Evolutionary conservation across 805 yeast species (phyloP), one percentile per base, ranked within the genome.

Genomic region (Torulaspora maleeae): DNA sequence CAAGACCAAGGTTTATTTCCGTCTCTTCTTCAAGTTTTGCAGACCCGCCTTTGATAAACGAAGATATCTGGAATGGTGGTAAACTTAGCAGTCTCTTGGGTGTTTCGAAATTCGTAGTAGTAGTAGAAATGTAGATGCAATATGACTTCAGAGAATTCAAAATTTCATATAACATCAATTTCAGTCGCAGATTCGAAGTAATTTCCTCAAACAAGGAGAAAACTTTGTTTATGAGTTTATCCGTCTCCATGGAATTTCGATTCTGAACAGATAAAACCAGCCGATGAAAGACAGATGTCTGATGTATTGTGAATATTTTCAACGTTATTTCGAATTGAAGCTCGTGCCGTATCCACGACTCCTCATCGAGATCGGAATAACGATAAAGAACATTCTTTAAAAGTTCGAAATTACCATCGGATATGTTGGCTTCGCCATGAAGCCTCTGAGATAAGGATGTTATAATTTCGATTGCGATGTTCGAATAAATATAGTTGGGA

Each of bases 51-150:
- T 48, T 50, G 16, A 53, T 46, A 32, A 64, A 64, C 11, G 67
- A 64, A 9, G 67, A 61, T 5, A 63, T 63, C 45, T 60, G 56
- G 34, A 64, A 64, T 6, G 67, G 66, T 13, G 68, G 67, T 11
- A 64, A 43, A 9, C 53, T 46, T 11, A 55, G 19, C 27, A 64
- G 47, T 12, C 46, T 47, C 10, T 47, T 37, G 6, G 68, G 68
- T 1, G 58, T 40, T 15, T 53, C 51, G 20, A 52, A 45, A n/a
- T 25, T 39, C 2, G 34, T 22, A 20, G 27, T 25, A 2, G 48
- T 48, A 13, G 61, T 54, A 2, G 61, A 43, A 5, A 52, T 45
- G 34, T 59, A 60, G 7, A 59, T 50, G 32, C 60, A 50, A 33
- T 55, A 59, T 1, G 66, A 58, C 43, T 60, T 63, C 16, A 64